Conservation (phyloP, 345 rosid species). For the Erucastrum elatum region DNA sequence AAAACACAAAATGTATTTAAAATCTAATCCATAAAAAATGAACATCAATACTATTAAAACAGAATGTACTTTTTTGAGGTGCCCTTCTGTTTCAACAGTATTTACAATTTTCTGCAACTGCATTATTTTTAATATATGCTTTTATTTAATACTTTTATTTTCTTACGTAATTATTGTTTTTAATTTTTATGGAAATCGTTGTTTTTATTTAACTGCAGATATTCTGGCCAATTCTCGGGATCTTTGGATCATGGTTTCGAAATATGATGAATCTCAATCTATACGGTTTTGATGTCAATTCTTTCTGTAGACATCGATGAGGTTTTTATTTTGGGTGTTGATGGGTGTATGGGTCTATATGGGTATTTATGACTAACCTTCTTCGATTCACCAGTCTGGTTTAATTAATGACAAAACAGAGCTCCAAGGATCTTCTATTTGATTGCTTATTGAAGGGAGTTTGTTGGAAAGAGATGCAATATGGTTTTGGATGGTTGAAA, state of each 20-base stretch:
- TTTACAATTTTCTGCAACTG: not conserved
- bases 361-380: not conserved
- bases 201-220: not conserved
- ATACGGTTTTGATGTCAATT: not conserved
- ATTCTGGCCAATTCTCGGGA: not conserved
- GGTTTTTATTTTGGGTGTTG: too few relatives aligned
- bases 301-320: not conserved
- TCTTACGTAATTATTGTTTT: too few relatives aligned
- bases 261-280: not conserved
- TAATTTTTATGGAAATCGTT: too few relatives aligned
- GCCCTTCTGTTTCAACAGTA: not conserved
- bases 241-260: not conserved
- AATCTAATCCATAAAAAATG: too few relatives aligned
- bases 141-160: too few relatives aligned
- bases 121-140: too few relatives aligned
- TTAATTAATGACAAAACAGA: not conserved
- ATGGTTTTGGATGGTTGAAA: not conserved
- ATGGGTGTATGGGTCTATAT: not conserved
- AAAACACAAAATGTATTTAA: too few relatives aligned
- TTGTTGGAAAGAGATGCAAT: not conserved
- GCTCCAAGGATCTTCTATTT: not conserved
- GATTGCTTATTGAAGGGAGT: not conserved
- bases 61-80: not conserved
- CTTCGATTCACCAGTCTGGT: not conserved
- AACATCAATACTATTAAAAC: not conserved